A percentile compares a stretch with the other conserved stretches of the same genome.
phyloP scores from a whole-genome alignment of 1,284 basidiomycete species.

The Sanghuangporus sanghuang region DNA sequence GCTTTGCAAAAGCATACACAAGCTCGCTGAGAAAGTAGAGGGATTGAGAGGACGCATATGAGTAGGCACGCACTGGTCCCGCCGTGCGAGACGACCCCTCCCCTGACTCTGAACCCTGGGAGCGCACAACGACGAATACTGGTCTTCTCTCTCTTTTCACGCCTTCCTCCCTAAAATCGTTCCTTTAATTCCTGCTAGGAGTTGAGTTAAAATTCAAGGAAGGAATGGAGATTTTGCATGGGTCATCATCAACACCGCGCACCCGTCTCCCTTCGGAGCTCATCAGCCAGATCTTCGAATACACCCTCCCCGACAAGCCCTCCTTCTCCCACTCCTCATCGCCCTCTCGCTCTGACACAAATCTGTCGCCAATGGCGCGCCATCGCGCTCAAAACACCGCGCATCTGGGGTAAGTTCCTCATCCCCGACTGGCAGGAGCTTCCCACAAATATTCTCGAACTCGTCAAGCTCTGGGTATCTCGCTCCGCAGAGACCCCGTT shows the following conservation, averaged over 20 bases:
- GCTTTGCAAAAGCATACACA: too few species aligned
- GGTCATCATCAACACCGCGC: neutral
- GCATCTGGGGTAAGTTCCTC: neutral
- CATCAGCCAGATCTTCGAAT: conserved; percentile 4
- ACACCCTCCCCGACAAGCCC: conserved; percentile 1
- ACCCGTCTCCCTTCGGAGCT: conserved; percentile 3
- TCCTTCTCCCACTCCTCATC: neutral
- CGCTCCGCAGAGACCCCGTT: conserved; percentile 1
- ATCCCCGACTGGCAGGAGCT: conserved; percentile 11
- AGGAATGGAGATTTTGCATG: neutral
- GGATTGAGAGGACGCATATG: neutral
- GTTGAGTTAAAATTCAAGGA: neutral
- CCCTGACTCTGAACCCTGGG: too few species aligned
- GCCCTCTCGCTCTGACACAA: conserved; percentile 1
- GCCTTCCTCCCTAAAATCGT: neutral
- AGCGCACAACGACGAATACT: neutral
- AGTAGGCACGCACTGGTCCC: neutral
- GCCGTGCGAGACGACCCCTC: neutral
- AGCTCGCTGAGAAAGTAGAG: too few species aligned
- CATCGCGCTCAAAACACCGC: neutral
- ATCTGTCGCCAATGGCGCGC: conserved; percentile 7
- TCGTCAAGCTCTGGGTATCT: conserved; percentile 11
- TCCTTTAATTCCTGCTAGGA: neutral
- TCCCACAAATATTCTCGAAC: neutral
- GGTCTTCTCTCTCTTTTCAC: neutral